These are phyloP conservation scores for Halenospora varia DNA, from an alignment of 495 filamentous ascomycete species.

Conservation along the genomic window DNA sequence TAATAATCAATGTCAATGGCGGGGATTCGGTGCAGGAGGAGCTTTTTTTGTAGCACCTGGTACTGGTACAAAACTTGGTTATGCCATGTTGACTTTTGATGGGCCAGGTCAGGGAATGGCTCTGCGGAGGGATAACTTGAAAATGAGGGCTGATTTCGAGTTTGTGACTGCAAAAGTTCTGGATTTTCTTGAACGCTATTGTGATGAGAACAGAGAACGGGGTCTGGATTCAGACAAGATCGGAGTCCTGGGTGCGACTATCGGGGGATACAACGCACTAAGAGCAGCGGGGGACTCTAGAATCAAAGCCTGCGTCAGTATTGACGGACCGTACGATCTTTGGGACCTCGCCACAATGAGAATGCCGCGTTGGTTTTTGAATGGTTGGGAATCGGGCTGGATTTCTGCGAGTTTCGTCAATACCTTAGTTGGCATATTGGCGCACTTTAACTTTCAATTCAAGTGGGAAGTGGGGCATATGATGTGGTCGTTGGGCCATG, in stretches of 20 bases:
- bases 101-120: constrained; percentile 47
- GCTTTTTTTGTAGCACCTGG: constrained; percentile 32
- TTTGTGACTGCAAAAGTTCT: constrained; percentile 35
- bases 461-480: constrained; percentile 33
- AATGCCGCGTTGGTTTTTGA: constrained; percentile 30
- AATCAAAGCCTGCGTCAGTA: constrained; percentile 39
- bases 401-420: constrained; percentile 29
- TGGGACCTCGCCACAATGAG: constrained; percentile 27
- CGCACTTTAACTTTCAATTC: constrained; percentile 25
- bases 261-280: constrained; percentile 43
- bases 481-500: constrained; percentile 20
- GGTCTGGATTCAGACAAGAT: constrained; percentile 38
- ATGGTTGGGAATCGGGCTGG: constrained; percentile 28
- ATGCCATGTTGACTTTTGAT: constrained; percentile 44
- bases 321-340: constrained; percentile 40
- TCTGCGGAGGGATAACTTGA: constrained; percentile 26
- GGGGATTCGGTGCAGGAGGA: constrained; percentile 45
- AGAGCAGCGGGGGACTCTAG: constrained; percentile 37
- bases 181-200: constrained; percentile 23
- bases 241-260: constrained; percentile 35
- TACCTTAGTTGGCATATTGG: constrained; percentile 7
- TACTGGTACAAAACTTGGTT: constrained; percentile 32
- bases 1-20: constrained; percentile 38
- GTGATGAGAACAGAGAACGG: constrained; percentile 23
- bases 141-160: constrained; percentile 24